Base-by-base conservation (phyloP, 108 stramenopile genomes). In the Cyclostephanos tholiformis region DNA sequence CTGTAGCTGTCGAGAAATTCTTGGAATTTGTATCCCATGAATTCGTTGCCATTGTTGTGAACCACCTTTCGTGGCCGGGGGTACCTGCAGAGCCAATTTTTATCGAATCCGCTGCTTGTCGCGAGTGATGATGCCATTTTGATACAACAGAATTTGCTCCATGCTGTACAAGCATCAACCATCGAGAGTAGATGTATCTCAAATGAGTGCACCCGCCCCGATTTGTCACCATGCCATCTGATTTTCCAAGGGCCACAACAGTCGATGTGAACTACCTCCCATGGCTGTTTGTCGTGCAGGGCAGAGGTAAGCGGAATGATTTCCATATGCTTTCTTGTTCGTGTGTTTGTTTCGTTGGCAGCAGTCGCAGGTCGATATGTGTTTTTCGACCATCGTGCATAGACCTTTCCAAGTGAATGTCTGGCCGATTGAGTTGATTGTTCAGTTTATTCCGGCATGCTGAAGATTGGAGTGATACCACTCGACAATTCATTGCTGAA, bases 11-110 rank as follows among this genome's bases (percentile, higher is more conserved):
- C 19, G 0, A 84, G 56, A 26, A 76, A 25, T 32, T 62, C 48
- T 26, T 81, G 79, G 32, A 87, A 87, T 36, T 77, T 75, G 5
- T 23, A 14, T 8, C 86, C 84, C 13, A 83, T 58, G 51, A 87
- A n/a, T n/a, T n/a, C n/a, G n/a, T n/a, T n/a, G n/a, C n/a, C n/a
- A n/a, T n/a, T n/a, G n/a, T n/a, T n/a, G n/a, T n/a, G n/a, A n/a
- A n/a, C n/a, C n/a, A n/a, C n/a, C n/a, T n/a, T n/a, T n/a, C n/a
- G n/a, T n/a, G n/a, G n/a, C n/a, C n/a, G n/a, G n/a, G n/a, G n/a
- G n/a, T n/a, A n/a, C n/a, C n/a, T n/a, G n/a, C n/a, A n/a, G n/a
- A n/a, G n/a, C n/a, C n/a, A n/a, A n/a, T n/a, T n/a, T n/a, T n/a
- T n/a, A n/a, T n/a, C n/a, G n/a, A n/a, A n/a, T n/a, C n/a, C n/a